A percentile compares a stretch with the other conserved stretches of the same genome.
phyloP scores from a whole-genome alignment of 768 basidiomycete species.

The Lentinula boryana region DNA sequence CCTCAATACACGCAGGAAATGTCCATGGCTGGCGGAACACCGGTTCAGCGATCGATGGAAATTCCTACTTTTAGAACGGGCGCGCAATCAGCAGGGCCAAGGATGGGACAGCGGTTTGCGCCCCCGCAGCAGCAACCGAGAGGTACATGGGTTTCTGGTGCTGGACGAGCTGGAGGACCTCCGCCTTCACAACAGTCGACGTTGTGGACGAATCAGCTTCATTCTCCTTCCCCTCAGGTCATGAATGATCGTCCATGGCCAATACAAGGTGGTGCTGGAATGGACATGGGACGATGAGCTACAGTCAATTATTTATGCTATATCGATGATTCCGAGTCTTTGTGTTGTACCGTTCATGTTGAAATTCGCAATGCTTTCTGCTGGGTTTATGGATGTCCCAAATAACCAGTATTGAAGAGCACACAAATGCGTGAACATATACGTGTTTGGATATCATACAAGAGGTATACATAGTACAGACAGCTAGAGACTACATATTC shows the following conservation, averaged over 20 bases:
- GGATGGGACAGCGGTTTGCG: conserved; percentile 53
- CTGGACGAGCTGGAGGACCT: conserved; percentile 22
- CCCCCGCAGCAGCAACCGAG: conserved; percentile 23
- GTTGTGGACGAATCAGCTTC: conserved; percentile 34
- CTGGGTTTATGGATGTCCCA: neutral
- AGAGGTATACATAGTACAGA: neutral
- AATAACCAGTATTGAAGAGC: neutral
- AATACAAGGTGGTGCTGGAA: conserved; percentile 26
- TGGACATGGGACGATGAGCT: conserved; percentile 32
- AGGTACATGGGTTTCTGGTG: conserved; percentile 23
- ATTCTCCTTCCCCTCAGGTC: conserved; percentile 33
- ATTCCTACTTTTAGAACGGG: conserved; percentile 41
- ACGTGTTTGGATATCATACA: neutral
- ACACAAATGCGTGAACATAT: neutral
- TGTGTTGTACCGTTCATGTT: neutral
- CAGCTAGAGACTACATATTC: neutral
- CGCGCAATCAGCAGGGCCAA: conserved; percentile 41
- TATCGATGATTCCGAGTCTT: too few relatives aligned
- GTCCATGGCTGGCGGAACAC: conserved; percentile 13
- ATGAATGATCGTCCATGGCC: conserved; percentile 41
- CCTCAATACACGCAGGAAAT: neutral
- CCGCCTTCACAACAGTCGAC: conserved; percentile 25
- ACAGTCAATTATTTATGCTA: neutral
- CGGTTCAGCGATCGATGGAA: conserved; percentile 44
- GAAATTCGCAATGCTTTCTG: neutral